phyloP scores from a whole-genome alignment of 192 early-diverging fungal species.

The Coemansia sp. region DNA sequence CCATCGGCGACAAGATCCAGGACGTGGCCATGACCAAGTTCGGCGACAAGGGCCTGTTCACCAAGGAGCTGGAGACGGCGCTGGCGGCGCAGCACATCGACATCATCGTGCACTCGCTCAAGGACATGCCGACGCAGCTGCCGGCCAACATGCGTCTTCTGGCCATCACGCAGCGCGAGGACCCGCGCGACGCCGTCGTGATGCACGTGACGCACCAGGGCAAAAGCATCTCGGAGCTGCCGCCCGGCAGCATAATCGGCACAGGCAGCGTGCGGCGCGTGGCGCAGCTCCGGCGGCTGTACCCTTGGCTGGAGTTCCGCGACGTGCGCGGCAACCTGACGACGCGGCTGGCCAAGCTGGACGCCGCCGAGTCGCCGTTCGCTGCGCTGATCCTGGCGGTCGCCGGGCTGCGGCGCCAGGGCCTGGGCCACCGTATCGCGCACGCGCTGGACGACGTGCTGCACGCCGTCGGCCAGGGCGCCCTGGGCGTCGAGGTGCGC shows the following conservation, averaged over 20 bases:
- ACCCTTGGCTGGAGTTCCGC: constrained; percentile 71
- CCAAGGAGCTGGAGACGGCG: constrained; percentile 85
- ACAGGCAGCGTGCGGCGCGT: constrained; percentile 84
- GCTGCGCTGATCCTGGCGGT: constrained; percentile 81
- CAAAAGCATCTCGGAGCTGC: constrained; percentile 62
- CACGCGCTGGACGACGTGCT: constrained; percentile 65
- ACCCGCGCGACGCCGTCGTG: constrained; percentile 87
- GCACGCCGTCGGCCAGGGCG: constrained; percentile 93
- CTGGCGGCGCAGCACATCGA: constrained; percentile 66
- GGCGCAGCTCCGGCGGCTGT: constrained; percentile 78
- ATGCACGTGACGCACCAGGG: constrained; percentile 43
- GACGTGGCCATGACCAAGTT: constrained; percentile 84
- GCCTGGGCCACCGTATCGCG: constrained; percentile 66
- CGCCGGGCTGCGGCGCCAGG: constrained; percentile 78
- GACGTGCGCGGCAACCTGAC: constrained; percentile 84
- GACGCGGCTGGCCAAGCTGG: constrained; percentile 85
- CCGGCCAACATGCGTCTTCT: constrained; percentile 79
- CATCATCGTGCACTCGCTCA: constrained; percentile 90
- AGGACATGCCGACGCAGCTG: constrained; percentile 87
- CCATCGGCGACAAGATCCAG: constrained; percentile 78
- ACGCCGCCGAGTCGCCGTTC: constrained; percentile 61
- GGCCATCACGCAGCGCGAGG: constrained; percentile 82
- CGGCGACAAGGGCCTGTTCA: constrained; percentile 87
- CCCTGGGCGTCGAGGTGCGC: constrained; percentile 82
- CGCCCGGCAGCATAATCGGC: constrained; percentile 75